phyloP scores from a whole-genome alignment of 371 early-diverging fungal genomes.

The Dinochytrium kinnereticum region DNA sequence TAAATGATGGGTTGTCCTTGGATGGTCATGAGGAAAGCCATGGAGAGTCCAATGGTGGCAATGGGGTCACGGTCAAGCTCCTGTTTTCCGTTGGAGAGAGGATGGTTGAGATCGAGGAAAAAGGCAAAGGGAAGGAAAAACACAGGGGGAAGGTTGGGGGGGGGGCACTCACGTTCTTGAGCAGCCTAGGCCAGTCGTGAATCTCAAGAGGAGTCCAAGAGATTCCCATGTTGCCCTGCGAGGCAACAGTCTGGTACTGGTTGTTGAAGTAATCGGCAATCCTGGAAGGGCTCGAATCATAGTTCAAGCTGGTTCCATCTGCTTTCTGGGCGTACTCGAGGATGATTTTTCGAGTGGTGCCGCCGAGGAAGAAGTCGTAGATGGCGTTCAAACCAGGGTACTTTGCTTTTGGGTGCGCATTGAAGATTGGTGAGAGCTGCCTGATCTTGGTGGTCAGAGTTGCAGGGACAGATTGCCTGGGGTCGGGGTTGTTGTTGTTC shows the following conservation, averaged over 20 bases:
- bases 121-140: too few species aligned
- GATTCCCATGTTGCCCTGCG: conserved; percentile 7
- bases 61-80: conserved; percentile 3
- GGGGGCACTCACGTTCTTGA: neutral
- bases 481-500: conserved; percentile 19
- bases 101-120: too few species aligned
- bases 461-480: conserved; percentile 14
- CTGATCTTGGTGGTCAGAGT: conserved; percentile 20
- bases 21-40: conserved; percentile 17
- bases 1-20: conserved; percentile 25
- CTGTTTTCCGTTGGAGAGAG: neutral
- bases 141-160: too few species aligned
- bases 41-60: conserved; percentile 1
- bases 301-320: neutral
- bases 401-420: neutral
- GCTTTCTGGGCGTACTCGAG: conserved; percentile 8
- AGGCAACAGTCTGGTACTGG: conserved; percentile 10
- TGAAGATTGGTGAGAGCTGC: neutral
- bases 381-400: conserved; percentile 22
- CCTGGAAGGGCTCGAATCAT: conserved; percentile 5
- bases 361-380: conserved; percentile 17
- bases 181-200: conserved; percentile 22
- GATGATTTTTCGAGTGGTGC: conserved; percentile 16
- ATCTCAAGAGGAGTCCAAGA: conserved; percentile 11
- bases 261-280: conserved; percentile 15